Percentiles rank a stretch among this genome's conserved stretches.
Conservation (phyloP, 2,329 filamentous ascomycete genomes). For the Calonectria ilicicola region DNA sequence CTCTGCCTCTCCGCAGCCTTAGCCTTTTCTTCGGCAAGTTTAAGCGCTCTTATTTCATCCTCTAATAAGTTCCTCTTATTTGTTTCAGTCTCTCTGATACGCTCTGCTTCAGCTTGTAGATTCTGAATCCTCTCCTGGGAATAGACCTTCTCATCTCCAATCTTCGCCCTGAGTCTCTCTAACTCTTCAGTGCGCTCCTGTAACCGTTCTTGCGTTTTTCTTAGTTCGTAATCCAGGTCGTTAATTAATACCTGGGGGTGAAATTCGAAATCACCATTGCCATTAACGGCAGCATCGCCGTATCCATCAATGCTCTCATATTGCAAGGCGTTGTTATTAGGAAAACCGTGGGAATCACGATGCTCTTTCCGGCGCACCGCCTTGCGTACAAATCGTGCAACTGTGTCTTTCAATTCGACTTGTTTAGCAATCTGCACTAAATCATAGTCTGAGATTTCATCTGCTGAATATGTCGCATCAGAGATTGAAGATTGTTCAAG, state of each 20-base stretch:
- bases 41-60: conserved; percentile 63
- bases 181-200: not conserved
- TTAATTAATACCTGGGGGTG: not conserved
- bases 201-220: not conserved
- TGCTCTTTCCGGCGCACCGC: not conserved
- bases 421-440: not conserved
- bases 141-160: no score
- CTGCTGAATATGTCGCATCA: not conserved
- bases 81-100: not conserved
- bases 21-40: conserved; percentile 46
- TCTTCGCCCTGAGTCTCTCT: not conserved
- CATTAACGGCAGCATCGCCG: not conserved
- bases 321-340: not conserved
- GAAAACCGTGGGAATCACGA: not conserved
- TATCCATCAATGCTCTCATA: not conserved
- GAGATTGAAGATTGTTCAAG: not conserved
- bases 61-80: conserved; percentile 45
- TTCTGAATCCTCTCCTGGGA: no score
- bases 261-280: not conserved
- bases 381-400: not conserved
- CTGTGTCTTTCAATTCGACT: not conserved
- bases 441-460: not conserved
- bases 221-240: not conserved
- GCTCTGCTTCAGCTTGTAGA: not conserved
- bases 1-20: conserved; percentile 58